Base-by-base conservation (phyloP, 148 eudicot genomes). In the Amaranthus palmeri region DNA sequence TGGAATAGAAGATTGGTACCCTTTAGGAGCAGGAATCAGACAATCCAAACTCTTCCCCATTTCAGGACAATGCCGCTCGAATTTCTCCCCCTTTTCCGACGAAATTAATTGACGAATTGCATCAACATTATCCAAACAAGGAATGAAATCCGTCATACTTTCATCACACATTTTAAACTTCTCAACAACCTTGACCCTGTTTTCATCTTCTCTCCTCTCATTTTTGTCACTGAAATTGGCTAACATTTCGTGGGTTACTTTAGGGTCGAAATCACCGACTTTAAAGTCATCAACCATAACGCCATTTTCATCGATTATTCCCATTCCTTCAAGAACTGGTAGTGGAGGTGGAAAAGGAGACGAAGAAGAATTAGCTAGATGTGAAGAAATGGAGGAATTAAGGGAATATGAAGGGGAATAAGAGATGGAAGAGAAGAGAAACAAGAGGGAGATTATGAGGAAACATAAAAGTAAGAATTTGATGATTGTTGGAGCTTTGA, bases 51-150 rank as follows among this genome's bases (percentile, higher is more conserved):
- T 86, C 69, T 79, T 83, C 12, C 67, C 86, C 61, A 10, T 65
- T 68, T 72, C 80, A 0, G 91, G 89, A 71, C 96, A 90, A 83
- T 86, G 88, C 75, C 88, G 77, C 77, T 90, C 90, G 56, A 79
- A 85, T 8, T 65, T 78, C 80, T 85, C 86, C 56, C 86, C 88
- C 75, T 74, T 79, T 44, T 63, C 79, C 17, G 81, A 75, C 51
- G 79, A 77, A 77, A 81, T 85, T 76, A 85, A 53, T 72, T 40
- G 61, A 54, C 74, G 50, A 82, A 79, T 59, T 3, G 36, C 83
- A 10, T 81, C 90, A 12, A 72, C 81, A 77, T 86, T 90, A 53
- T 90, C 96, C 85, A 87, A 78, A 80, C 92, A 90, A 51, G 96
- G 96, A 43, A 87, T 78, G 45, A 76, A 76, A n/a, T 87, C 88